Evolutionary conservation across 352 stramenopile species (phyloP).

Genomic region (Phytophthora capsici): DNA sequence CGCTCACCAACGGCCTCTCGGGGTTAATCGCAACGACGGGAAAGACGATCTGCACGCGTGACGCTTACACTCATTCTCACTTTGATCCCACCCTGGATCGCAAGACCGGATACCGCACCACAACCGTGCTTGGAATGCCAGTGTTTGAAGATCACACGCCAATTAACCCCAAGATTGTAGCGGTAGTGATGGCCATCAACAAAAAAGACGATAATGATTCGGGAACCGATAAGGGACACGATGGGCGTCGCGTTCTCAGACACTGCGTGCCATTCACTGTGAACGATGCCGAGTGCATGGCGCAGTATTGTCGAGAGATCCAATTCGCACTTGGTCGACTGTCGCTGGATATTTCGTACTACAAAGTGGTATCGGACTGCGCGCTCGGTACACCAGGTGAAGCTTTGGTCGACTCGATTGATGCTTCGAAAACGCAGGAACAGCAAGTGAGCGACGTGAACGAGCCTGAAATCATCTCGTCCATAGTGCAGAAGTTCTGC

Average conservation of each 20-base stretch:
- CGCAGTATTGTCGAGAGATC: conserved; percentile 68
- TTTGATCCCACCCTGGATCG: conserved; percentile 70
- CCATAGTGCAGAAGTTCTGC: conserved; percentile 69
- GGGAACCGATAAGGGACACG: conserved; percentile 10
- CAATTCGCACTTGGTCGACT: conserved; percentile 68
- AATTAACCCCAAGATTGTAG: conserved; percentile 68
- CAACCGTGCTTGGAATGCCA: conserved; percentile 68
- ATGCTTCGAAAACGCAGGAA: conserved; percentile 13
- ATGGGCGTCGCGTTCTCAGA: conserved; percentile 9
- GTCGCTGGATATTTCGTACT: conserved; percentile 74
- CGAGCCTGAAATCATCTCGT: conserved; percentile 62
- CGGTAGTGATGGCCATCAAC: conserved; percentile 87
- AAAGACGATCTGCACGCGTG: conserved; percentile 53
- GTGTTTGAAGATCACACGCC: conserved; percentile 69
- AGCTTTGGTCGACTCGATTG: conserved; percentile 1
- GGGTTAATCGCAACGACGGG: conserved; percentile 60
- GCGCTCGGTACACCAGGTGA: conserved; percentile 31
- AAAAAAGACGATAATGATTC: conserved; percentile 60
- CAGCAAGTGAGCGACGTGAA: conserved; percentile 38
- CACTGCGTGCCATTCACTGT: conserved; percentile 56
- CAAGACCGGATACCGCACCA: conserved; percentile 75
- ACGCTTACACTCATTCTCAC: conserved; percentile 64
- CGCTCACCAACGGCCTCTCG: conserved; percentile 69
- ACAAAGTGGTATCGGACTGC: conserved; percentile 67
- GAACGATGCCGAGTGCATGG: conserved; percentile 52